Evolutionary conservation across 1,284 basidiomycete genomes (phyloP), one percentile per base, ranked within the genome.

Genomic region (Austroboletus sp.): DNA sequence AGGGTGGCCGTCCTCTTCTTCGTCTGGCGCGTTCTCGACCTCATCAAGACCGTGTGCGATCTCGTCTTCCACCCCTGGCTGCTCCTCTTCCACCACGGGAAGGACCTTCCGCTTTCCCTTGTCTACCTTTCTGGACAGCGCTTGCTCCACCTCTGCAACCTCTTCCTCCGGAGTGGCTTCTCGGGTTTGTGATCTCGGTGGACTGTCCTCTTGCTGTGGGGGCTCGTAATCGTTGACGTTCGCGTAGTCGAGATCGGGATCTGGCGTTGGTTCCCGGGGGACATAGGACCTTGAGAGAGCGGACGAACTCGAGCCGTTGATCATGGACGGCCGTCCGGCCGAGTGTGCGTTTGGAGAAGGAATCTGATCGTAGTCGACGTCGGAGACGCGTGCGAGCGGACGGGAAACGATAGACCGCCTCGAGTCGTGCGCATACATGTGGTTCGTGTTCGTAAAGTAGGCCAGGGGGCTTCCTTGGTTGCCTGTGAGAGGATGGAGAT

Each of bases 321-420:
- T 56, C 21, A 63, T 54, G 4, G 70, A 67, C 36, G 65, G 64
- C 29, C 71, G 72, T 27, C 60, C 52, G 4, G 70, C 60, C 21
- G 58, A 54, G 30, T 68, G 66, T 16, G 68, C 65, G 15, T 71
- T 74, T 5, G 82, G 81, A 8, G 85, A 85, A 2, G 85, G 84
- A 0, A 87, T 70, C 37, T 72, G 65, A 62, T 87, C 82, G 51
- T 78, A 86, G 57, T 84, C 75, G 26, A 81, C 61, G 13, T 75
- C 74, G 17, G 79, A 76, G 4, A 66, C 68, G 21, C 76, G 80
- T 48, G 68, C 59, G 15, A 78, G 66, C 16, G 72, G 66, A 5
- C 80, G 75, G 17, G 74, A 72, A 3, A 74, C 71, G n/a, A 71
- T 68, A 10, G 68, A 66, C 25, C 76, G 75, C 38, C 70, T 67